Evolutionary conservation across 2,329 filamentous ascomycete genomes (phyloP), one percentile per base, ranked within the genome.

Genomic region (Cordyceps tenuipes): DNA sequence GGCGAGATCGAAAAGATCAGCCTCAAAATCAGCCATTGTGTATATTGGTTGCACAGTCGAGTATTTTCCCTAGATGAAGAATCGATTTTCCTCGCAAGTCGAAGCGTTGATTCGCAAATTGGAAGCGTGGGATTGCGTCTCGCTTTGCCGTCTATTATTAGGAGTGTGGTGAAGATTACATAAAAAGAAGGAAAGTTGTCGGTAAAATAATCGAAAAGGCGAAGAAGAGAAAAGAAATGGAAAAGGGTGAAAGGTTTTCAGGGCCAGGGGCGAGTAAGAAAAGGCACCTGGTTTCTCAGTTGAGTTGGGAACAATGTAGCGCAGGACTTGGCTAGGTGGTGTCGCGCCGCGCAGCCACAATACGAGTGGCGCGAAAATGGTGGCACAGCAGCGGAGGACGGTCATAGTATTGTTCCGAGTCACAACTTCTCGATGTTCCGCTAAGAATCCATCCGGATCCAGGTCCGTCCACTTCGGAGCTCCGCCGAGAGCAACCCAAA

Each of bases 1-100:
- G 59, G 92, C 94, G 65, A 97, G 86, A 69, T 90, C 92, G 65
- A 97, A 87, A 65, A 97, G 86, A 77, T 97, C 93, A 68, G 93
- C 91, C 71, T 97, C 93, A 66, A 97, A 83, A 70, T 93, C 90
- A 60, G 90, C 88, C 91, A 96, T 96, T 68, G 65, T 81, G 63
- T 61, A 15, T 49, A 15, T 36, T 6, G 29, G 43, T 56, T 19
- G 26, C 41, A 13, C 29, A 21, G 41, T 47, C 26, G 15, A 17
- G 34, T 59, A 29, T 7, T 43, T 48, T n/a, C 17, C 26, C 36
- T n/a, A 10, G 51, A 26, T 50, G 34, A 9, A 2, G 5, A 10
- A 21, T 31, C 31, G 44, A 26, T n/a, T 9, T 43, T 19, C 44
- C 43, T 52, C 36, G 48, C 44, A 15, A 10, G n/a, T 8, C n/a